Conservation (phyloP, 2,329 filamentous ascomycete genomes). For the Talaromyces sp. region DNA sequence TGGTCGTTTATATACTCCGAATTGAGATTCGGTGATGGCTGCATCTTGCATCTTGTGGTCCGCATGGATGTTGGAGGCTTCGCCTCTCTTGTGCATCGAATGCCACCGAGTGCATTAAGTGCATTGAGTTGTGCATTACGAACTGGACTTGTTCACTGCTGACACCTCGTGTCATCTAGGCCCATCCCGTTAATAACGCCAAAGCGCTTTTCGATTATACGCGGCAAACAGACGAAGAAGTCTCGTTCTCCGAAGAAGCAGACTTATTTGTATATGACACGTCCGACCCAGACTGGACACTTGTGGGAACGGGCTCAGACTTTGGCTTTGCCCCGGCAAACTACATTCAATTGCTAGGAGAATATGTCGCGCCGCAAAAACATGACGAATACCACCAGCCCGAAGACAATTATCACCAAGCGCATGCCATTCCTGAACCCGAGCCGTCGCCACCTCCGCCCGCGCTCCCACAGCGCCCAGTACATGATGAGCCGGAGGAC, state of each 20-base stretch:
- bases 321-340: conserved; percentile 95
- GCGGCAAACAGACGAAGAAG: conserved; percentile 93
- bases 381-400: conserved; percentile 29
- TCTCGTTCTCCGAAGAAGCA: conserved; percentile 90
- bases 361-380: conserved; percentile 13
- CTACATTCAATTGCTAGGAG: conserved; percentile 73
- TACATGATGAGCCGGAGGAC: conserved; percentile 19
- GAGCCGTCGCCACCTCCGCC: conserved; percentile 12
- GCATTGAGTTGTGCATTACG: too few species aligned
- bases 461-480: conserved; percentile 9
- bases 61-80: not conserved
- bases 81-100: not conserved
- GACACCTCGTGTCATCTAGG: conserved; percentile 40
- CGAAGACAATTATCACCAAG: conserved; percentile 28
- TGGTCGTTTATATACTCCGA: not conserved
- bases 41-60: not conserved
- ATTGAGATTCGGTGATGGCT: not conserved
- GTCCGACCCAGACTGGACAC: conserved; percentile 92
- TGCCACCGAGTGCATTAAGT: too few species aligned
- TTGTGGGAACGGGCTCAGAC: conserved; percentile 77
- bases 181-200: conserved; percentile 62
- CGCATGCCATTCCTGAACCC: conserved; percentile 15
- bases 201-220: conserved; percentile 98
- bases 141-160: not conserved
- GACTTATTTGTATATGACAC: conserved; percentile 79